These are phyloP conservation scores for Nematocida minor DNA, from an alignment of 371 early-diverging fungal genomes.

Conservation along the genomic window DNA sequence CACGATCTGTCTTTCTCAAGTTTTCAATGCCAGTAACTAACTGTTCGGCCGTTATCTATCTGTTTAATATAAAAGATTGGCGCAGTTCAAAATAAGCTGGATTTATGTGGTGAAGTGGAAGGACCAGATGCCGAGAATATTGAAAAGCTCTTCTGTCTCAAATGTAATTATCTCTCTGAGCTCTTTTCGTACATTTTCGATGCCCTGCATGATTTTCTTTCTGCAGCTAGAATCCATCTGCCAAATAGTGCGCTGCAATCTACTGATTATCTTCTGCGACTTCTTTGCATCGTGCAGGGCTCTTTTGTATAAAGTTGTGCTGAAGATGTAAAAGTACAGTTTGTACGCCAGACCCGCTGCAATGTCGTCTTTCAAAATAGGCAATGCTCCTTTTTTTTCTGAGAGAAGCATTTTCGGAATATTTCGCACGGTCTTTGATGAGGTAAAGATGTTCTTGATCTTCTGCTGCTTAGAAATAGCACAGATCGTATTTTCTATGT, in stretches of 20 bases:
- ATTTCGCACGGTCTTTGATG: neutral
- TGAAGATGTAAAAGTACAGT: neutral
- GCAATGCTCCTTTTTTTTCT: neutral
- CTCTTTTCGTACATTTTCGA: neutral
- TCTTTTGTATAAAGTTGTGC: neutral
- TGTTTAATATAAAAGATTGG: too few species aligned
- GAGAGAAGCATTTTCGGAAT: neutral
- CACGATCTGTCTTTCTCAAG: too few species aligned
- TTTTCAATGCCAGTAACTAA: too few species aligned
- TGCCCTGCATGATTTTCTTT: neutral
- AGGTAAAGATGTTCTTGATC: neutral
- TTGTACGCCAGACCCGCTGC: neutral
- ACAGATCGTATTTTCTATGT: neutral
- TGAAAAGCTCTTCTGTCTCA: conserved; percentile 10
- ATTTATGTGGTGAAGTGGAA: conserved; percentile 10
- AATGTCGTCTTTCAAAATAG: neutral
- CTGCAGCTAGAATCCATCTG: conserved; percentile 1
- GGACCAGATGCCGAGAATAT: conserved; percentile 15
- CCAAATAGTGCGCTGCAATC: neutral
- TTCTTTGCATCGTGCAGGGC: neutral
- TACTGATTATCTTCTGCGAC: neutral
- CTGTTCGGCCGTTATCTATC: too few species aligned
- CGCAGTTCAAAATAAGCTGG: neutral
- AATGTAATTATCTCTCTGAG: neutral
- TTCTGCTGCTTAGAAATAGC: neutral